phyloP scores from a whole-genome alignment of 352 stramenopile species.

The Blastocystis sp. region DNA sequence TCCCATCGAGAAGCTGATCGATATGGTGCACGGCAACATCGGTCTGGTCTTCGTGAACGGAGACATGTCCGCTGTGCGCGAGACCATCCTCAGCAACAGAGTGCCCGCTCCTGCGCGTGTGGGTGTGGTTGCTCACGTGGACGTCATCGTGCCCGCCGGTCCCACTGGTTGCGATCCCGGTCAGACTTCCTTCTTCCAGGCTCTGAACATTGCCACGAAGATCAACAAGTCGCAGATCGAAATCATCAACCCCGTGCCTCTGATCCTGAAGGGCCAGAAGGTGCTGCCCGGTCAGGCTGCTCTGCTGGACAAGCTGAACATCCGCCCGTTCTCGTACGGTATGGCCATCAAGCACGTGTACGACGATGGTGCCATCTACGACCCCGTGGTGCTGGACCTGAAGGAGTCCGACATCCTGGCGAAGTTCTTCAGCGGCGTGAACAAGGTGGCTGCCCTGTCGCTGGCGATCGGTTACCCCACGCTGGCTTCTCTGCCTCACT shows the following conservation, averaged over 20 bases:
- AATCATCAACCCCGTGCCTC: constrained; percentile 91
- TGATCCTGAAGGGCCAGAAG: constrained; percentile 91
- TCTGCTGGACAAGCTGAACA: constrained; percentile 96
- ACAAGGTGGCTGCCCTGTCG: constrained; percentile 71
- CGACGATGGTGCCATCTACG: constrained; percentile 97
- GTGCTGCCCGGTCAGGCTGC: constrained; percentile 95
- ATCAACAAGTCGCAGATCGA: constrained; percentile 99
- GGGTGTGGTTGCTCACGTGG: constrained; percentile 86
- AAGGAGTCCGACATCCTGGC: constrained; percentile 75
- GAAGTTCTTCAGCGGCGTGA: constrained; percentile 90
- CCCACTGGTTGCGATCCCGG: constrained; percentile 96
- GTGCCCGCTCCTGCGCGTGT: constrained; percentile 92
- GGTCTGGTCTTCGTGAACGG: constrained; percentile 99
- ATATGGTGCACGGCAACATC: constrained; percentile 90
- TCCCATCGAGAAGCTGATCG: constrained; percentile 84
- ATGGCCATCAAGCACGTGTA: constrained; percentile 92
- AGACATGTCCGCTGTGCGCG: constrained; percentile 80
- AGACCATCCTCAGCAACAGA: constrained; percentile 83
- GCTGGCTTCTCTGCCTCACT: constrained; percentile 94
- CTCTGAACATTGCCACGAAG: constrained; percentile 97
- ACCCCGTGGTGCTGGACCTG: constrained; percentile 86
- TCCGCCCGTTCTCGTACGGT: constrained; percentile 98
- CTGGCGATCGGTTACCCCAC: constrained; percentile 78
- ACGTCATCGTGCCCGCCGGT: constrained; percentile 93
- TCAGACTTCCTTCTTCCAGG: constrained; percentile 99